These are phyloP conservation scores for Globisporangium okanoganense DNA, from an alignment of 352 stramenopile species.

Conservation along the genomic window DNA sequence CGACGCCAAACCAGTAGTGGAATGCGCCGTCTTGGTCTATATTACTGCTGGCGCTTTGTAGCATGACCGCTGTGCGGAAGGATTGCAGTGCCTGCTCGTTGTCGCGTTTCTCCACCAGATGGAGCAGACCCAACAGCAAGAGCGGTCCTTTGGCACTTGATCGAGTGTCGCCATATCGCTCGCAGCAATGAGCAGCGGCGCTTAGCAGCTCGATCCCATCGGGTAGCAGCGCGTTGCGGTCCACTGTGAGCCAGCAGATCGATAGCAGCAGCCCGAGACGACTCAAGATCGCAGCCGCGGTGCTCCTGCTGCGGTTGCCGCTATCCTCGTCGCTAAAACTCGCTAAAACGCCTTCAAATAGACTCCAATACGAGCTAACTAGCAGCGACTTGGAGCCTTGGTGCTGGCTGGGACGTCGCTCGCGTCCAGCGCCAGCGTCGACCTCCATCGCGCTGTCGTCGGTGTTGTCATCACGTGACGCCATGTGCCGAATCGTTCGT, in stretches of 20 bases:
- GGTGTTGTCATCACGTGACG: neutral
- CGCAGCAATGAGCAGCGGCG: conserved; percentile 1
- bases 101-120: conserved; percentile 25
- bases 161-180: neutral
- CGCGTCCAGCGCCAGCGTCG: neutral
- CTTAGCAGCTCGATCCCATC: conserved; percentile 2
- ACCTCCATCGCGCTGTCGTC: neutral
- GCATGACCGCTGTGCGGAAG: conserved; percentile 21
- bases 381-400: neutral
- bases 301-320: neutral
- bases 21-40: conserved; percentile 16
- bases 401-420: neutral
- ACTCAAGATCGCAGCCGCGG: conserved; percentile 7
- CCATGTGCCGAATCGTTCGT: neutral
- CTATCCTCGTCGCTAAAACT: neutral
- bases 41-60: neutral
- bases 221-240: neutral
- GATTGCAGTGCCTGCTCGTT: conserved; percentile 21
- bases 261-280: conserved; percentile 10
- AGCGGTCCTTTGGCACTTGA: conserved; percentile 21
- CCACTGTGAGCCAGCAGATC: neutral
- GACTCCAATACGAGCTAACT: neutral
- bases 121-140: conserved; percentile 42
- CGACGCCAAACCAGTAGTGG: conserved; percentile 58
- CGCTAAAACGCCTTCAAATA: neutral